Conservation (phyloP, 257 asterid genomes). For the Cinchona pubescens region DNA sequence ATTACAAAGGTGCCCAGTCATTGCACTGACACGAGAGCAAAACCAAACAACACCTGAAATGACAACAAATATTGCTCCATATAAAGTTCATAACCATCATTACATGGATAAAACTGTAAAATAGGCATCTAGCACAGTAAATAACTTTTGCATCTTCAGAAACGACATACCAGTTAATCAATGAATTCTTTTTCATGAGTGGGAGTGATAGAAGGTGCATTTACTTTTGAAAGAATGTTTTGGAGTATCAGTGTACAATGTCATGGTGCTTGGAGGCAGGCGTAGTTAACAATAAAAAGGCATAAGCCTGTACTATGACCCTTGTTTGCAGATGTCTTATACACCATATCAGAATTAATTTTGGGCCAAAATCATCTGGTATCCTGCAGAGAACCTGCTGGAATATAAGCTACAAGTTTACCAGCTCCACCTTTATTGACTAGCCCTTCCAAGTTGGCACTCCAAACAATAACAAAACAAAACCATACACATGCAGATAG, state of each 20-base stretch:
- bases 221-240: neutral
- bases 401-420: neutral
- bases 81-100: neutral
- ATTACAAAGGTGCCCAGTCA: neutral
- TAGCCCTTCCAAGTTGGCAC: neutral
- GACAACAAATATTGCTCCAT: neutral
- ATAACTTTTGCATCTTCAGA: neutral
- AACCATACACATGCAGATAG: neutral
- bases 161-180: neutral
- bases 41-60: neutral
- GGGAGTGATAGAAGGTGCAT: neutral
- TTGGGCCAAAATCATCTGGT: neutral
- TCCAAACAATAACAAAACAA: neutral
- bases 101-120: no score
- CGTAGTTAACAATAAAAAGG: neutral
- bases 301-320: neutral
- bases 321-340: no score
- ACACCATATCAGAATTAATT: neutral
- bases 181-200: neutral
- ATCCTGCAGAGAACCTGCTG: neutral
- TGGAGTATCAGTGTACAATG: neutral
- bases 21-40: neutral
- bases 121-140: neutral
- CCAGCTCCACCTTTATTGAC: neutral
- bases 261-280: neutral